phyloP scores from a whole-genome alignment of 441 rosid species.

The Euphorbia schlechtendalii region DNA sequence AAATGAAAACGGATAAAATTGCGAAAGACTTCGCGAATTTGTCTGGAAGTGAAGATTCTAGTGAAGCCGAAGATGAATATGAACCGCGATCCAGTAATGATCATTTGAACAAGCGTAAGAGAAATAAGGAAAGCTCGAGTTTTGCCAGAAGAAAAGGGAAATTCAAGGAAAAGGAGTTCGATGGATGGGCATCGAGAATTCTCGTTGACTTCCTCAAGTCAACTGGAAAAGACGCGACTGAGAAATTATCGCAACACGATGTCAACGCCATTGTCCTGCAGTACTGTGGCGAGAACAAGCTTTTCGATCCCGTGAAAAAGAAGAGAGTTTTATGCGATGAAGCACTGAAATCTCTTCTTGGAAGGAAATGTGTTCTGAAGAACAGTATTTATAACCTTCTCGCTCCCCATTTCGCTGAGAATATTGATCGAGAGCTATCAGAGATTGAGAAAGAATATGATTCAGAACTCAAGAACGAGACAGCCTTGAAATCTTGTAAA shows the following conservation, averaged over 20 bases:
- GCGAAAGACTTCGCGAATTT: not conserved
- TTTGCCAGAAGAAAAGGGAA: too few relatives aligned
- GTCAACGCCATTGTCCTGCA: conserved; percentile 25
- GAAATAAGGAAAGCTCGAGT: too few relatives aligned
- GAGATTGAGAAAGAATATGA: conserved; percentile 22
- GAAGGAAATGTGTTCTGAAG: conserved; percentile 32
- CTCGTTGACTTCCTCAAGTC: conserved; percentile 36
- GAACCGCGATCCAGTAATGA: conserved; percentile 8
- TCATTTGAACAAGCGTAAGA: too few relatives aligned
- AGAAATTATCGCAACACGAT: conserved; percentile 29
- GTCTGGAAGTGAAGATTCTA: conserved; percentile 17
- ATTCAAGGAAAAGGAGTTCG: conserved; percentile 21
- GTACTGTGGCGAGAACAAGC: conserved; percentile 35
- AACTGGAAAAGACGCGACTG: conserved; percentile 32
- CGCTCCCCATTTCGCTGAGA: conserved; percentile 36
- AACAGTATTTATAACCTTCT: conserved; percentile 30
- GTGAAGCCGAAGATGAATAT: conserved; percentile 23
- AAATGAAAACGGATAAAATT: conserved; percentile 14
- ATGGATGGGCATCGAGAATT: conserved; percentile 42
- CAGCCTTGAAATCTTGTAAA: conserved; percentile 7
- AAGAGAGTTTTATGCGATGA: conserved; percentile 43
- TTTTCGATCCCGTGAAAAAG: conserved; percentile 35
- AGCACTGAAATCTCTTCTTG: conserved; percentile 30
- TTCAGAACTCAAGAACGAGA: conserved; percentile 20
- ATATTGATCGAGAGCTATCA: conserved; percentile 19